These are phyloP conservation scores for Shiraia bambusicola DNA, from an alignment of 2,329 filamentous ascomycete species.

Conservation along the genomic window DNA sequence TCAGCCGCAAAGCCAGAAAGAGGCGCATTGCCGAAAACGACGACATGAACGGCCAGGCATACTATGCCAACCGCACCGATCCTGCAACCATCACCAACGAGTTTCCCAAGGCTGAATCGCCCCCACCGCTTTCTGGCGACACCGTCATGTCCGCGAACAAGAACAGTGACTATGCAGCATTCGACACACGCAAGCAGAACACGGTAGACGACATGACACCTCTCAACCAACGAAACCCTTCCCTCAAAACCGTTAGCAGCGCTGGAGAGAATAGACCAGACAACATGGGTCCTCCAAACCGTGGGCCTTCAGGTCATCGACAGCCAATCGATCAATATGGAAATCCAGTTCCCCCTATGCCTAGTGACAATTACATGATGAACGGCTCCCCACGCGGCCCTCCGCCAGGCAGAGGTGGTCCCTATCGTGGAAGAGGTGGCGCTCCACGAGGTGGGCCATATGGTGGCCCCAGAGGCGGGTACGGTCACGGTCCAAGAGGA, in stretches of 20 bases:
- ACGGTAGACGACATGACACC: constrained; percentile 69
- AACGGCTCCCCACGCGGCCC: constrained; percentile 43
- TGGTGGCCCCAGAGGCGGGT: constrained; percentile 37
- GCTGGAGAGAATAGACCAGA: constrained; percentile 46
- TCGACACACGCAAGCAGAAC: constrained; percentile 62
- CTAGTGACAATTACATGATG: constrained; percentile 48
- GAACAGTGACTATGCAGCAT: constrained; percentile 61
- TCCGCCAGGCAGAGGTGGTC: constrained; percentile 45
- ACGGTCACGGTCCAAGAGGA: constrained; percentile 40
- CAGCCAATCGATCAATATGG: constrained; percentile 64
- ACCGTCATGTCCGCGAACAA: constrained; percentile 60
- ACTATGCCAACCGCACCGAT: constrained; percentile 60
- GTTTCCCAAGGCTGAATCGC: constrained; percentile 54
- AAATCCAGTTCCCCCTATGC: constrained; percentile 54
- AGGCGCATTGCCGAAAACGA: constrained; percentile 89
- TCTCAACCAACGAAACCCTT: constrained; percentile 65
- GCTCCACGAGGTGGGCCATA: constrained; percentile 40
- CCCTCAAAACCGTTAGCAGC: constrained; percentile 57
- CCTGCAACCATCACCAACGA: constrained; percentile 38
- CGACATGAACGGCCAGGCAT: constrained; percentile 95
- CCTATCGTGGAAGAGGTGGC: constrained; percentile 44
- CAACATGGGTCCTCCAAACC: constrained; percentile 37
- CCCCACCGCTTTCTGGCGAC: constrained; percentile 54
- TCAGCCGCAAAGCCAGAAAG: constrained; percentile 90
- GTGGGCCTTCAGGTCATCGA: constrained; percentile 41